These are phyloP conservation scores for Immersiporthe knoxdaviesiana DNA, from an alignment of 2,329 filamentous ascomycete species.

Conservation along the genomic window DNA sequence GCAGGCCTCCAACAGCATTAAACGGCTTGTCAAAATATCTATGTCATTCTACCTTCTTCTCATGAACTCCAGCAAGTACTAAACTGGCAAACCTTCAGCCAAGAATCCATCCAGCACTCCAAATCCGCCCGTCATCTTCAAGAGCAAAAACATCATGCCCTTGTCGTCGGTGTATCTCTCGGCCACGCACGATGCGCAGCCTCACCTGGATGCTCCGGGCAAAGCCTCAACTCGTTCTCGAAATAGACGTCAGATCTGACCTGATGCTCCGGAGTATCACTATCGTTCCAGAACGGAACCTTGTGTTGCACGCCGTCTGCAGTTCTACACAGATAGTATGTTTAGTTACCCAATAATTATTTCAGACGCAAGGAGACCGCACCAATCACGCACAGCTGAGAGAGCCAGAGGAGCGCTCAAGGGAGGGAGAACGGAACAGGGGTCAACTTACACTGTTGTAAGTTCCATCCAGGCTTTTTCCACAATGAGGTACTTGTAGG, in stretches of 20 bases:
- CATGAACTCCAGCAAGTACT: no score
- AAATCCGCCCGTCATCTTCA: neutral
- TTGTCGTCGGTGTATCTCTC: neutral
- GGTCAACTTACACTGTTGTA: neutral
- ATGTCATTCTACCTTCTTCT: no score
- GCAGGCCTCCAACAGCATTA: no score
- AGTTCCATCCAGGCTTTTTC: neutral
- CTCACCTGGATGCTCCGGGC: neutral
- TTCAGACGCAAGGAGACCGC: no score
- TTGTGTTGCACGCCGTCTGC: neutral
- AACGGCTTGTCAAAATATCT: neutral
- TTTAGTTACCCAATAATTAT: neutral
- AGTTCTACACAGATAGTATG: neutral
- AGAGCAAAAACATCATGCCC: neutral
- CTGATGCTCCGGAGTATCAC: neutral
- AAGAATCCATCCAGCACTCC: no score
- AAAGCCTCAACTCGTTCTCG: neutral
- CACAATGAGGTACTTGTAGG: neutral
- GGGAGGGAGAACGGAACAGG: neutral
- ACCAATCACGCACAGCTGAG: neutral
- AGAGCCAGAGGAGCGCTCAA: no score
- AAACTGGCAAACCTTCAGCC: no score
- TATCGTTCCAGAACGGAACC: neutral
- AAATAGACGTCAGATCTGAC: neutral
- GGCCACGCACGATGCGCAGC: neutral